phyloP scores from a whole-genome alignment of 192 early-diverging fungal genomes.

The Chytriomyces sp. region DNA sequence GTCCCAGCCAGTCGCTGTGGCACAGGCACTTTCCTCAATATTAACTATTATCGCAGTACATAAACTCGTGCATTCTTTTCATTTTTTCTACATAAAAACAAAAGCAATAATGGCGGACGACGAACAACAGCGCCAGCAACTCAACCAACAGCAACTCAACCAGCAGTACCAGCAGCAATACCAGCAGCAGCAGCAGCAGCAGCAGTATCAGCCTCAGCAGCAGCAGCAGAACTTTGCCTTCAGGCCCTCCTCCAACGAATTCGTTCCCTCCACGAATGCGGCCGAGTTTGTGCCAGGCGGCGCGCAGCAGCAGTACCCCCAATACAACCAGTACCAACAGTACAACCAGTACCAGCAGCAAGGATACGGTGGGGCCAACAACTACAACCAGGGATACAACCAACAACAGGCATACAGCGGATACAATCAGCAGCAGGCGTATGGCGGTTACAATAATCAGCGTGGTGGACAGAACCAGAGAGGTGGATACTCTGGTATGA shows the following conservation, averaged over 20 bases:
- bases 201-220: not conserved
- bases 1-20: too few species aligned
- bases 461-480: slow-evolving; percentile 19
- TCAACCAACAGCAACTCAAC: not conserved
- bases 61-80: too few species aligned
- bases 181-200: slow-evolving; percentile 6
- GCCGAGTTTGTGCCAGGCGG: slow-evolving; percentile 73
- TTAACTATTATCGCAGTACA: too few species aligned
- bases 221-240: slow-evolving; percentile 22
- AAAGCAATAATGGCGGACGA: slow-evolving; percentile 19
- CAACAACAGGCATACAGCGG: not conserved
- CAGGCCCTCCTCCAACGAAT: slow-evolving; percentile 39
- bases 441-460: slow-evolving; percentile 18
- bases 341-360: not conserved
- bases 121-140: slow-evolving; percentile 17
- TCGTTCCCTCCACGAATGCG: slow-evolving; percentile 54
- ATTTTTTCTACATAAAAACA: not conserved
- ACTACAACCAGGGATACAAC: not conserved
- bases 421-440: slow-evolving; percentile 15
- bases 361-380: not conserved
- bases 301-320: not conserved
- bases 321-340: slow-evolving; percentile 32
- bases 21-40: too few species aligned
- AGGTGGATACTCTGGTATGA: slow-evolving; percentile 25
- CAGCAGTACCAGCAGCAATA: not conserved